A percentile compares a stretch with the other conserved stretches of the same genome.
Conservation (phyloP, 352 stramenopile genomes). For the Globisporangium nunn region DNA sequence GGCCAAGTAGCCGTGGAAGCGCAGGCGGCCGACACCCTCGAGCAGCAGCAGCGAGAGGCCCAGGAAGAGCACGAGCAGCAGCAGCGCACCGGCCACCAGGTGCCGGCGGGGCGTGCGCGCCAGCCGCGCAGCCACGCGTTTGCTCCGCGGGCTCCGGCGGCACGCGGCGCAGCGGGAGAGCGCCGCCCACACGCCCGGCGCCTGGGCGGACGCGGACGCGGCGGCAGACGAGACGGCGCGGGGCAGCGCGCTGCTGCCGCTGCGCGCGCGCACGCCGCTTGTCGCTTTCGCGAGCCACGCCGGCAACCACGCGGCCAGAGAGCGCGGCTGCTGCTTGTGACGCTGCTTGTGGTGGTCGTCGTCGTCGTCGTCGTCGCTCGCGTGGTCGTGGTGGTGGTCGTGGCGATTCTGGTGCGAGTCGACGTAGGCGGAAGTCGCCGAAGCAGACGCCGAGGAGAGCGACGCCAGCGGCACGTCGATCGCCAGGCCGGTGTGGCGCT, state of each 20-base stretch:
- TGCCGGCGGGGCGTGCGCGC: neutral
- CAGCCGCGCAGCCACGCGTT: constrained; percentile 5
- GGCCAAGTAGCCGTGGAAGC: constrained; percentile 47
- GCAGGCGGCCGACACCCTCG: constrained; percentile 40
- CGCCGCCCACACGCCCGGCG: neutral
- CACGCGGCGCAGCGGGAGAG: neutral
- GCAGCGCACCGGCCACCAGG: neutral
- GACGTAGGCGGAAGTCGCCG: neutral
- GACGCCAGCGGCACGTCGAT: constrained; percentile 4
- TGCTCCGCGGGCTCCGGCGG: neutral
- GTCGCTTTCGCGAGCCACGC: neutral
- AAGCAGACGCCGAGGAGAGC: neutral
- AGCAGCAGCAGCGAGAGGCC: constrained; percentile 23
- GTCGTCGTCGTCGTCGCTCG: neutral
- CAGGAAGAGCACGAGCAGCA: constrained; percentile 21
- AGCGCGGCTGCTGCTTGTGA: neutral
- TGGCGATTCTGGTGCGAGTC: neutral
- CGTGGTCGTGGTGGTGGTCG: neutral
- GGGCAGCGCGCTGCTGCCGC: neutral
- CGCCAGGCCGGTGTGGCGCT: constrained; percentile 3
- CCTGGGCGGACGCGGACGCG: no score
- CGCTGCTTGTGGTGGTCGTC: neutral
- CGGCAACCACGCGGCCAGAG: neutral
- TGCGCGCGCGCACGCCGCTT: neutral
- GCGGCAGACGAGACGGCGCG: neutral